Evolutionary conservation across 2,329 filamentous ascomycete genomes (phyloP), one percentile per base, ranked within the genome.

Genomic region (Ophidiomyces ophidiicola): DNA sequence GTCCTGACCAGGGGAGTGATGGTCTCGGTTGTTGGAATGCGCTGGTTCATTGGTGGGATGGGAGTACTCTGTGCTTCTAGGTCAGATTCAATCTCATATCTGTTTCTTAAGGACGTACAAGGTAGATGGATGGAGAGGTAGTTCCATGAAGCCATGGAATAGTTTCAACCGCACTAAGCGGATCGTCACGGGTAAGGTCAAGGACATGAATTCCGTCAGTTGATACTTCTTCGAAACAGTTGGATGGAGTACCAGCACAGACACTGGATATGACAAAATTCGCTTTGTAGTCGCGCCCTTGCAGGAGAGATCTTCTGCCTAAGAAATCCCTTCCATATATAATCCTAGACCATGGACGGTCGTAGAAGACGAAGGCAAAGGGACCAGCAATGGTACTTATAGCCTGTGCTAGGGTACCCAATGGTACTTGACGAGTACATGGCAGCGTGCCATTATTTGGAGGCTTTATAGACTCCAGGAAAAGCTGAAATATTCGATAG

Each of bases 271-370:
- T 61, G 6, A 70, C 67, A 26, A 90, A 55, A 26, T 58, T 55
- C 7, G 55, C 63, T n/a, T 62, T 57, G n/a, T 58, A 52, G 39
- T 71, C 71, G 12, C 71, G 50, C 14, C 62, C 65, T 29, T 50
- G 62, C 30, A 94, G 67, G 24, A 98, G 65, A 10, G 90, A 96
- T 34, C 90, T 74, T 42, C 90, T 73, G 6, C 90, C 90, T 2
- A 98, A 70, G 42, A 82, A 81, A 58, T 98, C 90, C 47, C 90
- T 74, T 5, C 82, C 86, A 57, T 82, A 94, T 59, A 80, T 93
- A 10, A 96, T 48, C 29, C 70, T 71, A 6, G 64, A 66, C 38
- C 71, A 65, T 6, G 57, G 52, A 11, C 68, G 70, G 62, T 94
- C 81, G 52, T 80, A 81, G 58, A 80, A 94, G 4, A 88, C 73